Base-by-base conservation (phyloP, 1,284 basidiomycete species). In the Ustilago nuda region DNA sequence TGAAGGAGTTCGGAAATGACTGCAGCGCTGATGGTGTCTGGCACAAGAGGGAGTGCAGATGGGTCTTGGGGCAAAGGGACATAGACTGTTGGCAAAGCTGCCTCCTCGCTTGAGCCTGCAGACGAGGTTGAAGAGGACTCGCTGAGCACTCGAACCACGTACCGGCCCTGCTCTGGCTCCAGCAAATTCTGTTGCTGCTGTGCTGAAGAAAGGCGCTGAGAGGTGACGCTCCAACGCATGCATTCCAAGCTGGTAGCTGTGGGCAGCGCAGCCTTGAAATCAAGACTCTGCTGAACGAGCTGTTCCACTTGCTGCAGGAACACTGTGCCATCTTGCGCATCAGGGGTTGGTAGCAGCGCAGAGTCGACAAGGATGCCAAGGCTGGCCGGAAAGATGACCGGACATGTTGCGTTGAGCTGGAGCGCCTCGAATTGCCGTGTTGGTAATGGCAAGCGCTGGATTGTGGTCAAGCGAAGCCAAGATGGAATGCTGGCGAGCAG, bases 391-490 rank as follows among this genome's bases (percentile, higher is more conserved):
- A 77, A 70, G 2, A 53, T 59, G 33, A 82, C 41, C 6, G 79
- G 79, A 48, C 79, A 80, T 6, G 36, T 57, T 4, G 37, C 71
- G 3, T 48, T 33, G 1, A 30, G 17, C n/a, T 70, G 56, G 30
- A 76, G 66, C 27, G 52, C 58, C 39, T 58, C 56, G 32, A 83
- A 63, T 30, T 76, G 53, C 0, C 45, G 35, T 19, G 56, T 57
- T 2, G 83, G 83, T 33, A 84, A 56, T 6, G 82, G 73, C 33
- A 82, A 59, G 11, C 83, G 68, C 35, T 66, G 61, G 46, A 84
- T 84, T 4, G 76, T 80, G 12, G 83, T 84, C 11, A 74, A 55
- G 1, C 59, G 52, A 59, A 80, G 76, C 83, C 83, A 84, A 0
- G 66, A 71, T 13, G 82, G 83, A 13, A 82, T 45, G 45, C 72